These are phyloP conservation scores for Sclerotinia minor DNA, from an alignment of 2,329 filamentous ascomycete genomes.

Conservation along the genomic window DNA sequence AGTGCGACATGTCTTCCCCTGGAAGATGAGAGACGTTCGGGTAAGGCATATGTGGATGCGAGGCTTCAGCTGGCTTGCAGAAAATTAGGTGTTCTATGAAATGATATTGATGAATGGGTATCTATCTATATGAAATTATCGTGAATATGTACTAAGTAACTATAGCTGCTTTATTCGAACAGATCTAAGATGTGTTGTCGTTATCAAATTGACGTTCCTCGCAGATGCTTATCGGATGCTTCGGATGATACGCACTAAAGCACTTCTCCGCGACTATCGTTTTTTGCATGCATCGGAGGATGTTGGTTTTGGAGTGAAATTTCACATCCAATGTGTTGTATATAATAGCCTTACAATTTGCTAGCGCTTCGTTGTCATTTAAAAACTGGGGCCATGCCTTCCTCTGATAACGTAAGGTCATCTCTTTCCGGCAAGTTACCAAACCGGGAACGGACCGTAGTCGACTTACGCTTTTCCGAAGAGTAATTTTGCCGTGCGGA, in stretches of 20 bases:
- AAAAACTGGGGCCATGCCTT: slow-evolving; percentile 12
- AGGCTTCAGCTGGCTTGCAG: background rate
- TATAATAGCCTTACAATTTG: background rate
- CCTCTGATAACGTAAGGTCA: background rate
- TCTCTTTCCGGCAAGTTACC: background rate
- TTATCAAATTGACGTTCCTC: slow-evolving; percentile 10
- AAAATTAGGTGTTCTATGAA: background rate
- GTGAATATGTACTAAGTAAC: background rate
- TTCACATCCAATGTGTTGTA: slow-evolving; percentile 10
- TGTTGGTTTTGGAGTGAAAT: slow-evolving; percentile 16
- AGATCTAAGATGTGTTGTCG: slow-evolving; percentile 10
- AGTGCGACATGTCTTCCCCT: slow-evolving; percentile 10
- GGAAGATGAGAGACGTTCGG: slow-evolving; percentile 18
- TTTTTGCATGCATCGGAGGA: slow-evolving; percentile 16
- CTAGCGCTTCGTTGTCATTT: slow-evolving; percentile 7
- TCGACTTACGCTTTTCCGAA: background rate
- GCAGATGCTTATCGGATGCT: slow-evolving; percentile 19
- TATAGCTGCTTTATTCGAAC: background rate
- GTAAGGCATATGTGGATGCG: slow-evolving; percentile 1
- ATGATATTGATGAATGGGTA: background rate
- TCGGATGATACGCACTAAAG: slow-evolving; percentile 17
- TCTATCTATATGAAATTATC: slow-evolving; percentile 1
- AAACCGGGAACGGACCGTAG: background rate
- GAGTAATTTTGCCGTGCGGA: background rate
- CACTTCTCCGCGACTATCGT: background rate